These are phyloP conservation scores for Stylonectria norvegica DNA, from an alignment of 2,329 filamentous ascomycete genomes.

Conservation along the genomic window DNA sequence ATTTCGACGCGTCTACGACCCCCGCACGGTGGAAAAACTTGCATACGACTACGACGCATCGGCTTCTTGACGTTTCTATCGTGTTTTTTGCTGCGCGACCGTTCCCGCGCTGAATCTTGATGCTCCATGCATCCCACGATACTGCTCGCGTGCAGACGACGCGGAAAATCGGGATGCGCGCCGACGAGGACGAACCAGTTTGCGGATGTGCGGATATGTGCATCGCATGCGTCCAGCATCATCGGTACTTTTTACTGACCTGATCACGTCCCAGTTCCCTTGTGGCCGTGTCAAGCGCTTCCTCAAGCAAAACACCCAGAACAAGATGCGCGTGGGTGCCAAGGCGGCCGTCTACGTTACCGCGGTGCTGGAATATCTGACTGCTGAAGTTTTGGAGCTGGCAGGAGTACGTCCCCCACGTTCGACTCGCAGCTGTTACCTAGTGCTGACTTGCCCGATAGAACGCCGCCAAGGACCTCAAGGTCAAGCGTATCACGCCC, in stretches of 20 bases:
- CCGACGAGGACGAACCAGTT: constrained; percentile 8
- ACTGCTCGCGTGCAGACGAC: constrained; percentile 10
- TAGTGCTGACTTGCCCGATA: constrained; percentile 35
- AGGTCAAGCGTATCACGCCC: constrained; percentile 99
- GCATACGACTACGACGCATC: constrained; percentile 11
- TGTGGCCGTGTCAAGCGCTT: constrained; percentile 99
- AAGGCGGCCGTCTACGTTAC: constrained; percentile 99
- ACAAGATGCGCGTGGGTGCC: constrained; percentile 99
- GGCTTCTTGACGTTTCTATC: background rate
- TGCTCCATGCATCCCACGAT: constrained; percentile 6
- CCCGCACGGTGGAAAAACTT: constrained; percentile 22
- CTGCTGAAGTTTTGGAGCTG: constrained; percentile 94
- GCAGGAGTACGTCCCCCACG: constrained; percentile 66
- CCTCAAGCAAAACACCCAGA: constrained; percentile 97
- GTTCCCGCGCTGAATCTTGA: constrained; percentile 4
- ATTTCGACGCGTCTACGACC: constrained; percentile 25
- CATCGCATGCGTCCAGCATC: constrained; percentile 8
- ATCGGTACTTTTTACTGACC: constrained; percentile 21
- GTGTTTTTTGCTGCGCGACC: constrained; percentile 12
- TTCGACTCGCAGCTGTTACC: constrained; percentile 8
- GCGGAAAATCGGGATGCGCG: constrained; percentile 16
- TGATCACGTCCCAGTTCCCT: constrained; percentile 67
- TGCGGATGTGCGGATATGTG: constrained; percentile 7
- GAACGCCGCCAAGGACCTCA: constrained; percentile 98
- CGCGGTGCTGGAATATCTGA: constrained; percentile 95